Evolutionary conservation across 371 early-diverging fungal genomes (phyloP), one percentile per base, ranked within the genome.

Genomic region (Umbelopsis sp.): DNA sequence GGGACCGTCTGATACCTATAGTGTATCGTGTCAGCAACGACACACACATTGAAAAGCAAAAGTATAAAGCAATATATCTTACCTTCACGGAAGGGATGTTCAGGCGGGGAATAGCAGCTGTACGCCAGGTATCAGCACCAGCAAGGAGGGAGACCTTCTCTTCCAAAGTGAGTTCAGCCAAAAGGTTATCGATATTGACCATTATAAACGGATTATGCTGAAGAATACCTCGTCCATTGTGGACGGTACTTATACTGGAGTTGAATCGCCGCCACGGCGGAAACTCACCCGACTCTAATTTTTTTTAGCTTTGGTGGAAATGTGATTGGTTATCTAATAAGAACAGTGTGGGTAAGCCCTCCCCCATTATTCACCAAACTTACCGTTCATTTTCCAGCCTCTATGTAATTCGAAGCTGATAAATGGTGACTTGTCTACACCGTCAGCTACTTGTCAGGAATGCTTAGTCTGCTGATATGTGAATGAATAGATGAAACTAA

Each of bases 31-130:
- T 57, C 18, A 35, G 18, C 16, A 57, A 2, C 12, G n/a, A 41
- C 10, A 41, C 12, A 41, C 7, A 12, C 7, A 29, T 29, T 29
- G 29, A 29, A 29, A 29, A 29, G 29, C 4, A 4, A 29, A 29
- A 29, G 1, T 29, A 1, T 29, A 29, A 29, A 29, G 20, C 12
- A 24, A 8, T 22, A 25, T 35, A 7, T 41, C 7, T 41, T 10
- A 64, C 64, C 64, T 64, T 64, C 6, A 24, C 45, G 46, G 64
- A 22, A 46, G 64, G 64, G 44, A 64, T 64, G 24, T 46, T 46
- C 10, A 64, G 9, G 24, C 64, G 64, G 12, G 64, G 64, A 64
- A 64, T 64, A 16, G 64, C 24, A 16, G n/a, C 18, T 44, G 64
- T 64, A 38, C 46, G 44, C 64, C 64, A 64, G 24, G 46, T 45